These are phyloP conservation scores for Entonaema liquescens DNA, from an alignment of 495 filamentous ascomycete species.

Conservation along the genomic window DNA sequence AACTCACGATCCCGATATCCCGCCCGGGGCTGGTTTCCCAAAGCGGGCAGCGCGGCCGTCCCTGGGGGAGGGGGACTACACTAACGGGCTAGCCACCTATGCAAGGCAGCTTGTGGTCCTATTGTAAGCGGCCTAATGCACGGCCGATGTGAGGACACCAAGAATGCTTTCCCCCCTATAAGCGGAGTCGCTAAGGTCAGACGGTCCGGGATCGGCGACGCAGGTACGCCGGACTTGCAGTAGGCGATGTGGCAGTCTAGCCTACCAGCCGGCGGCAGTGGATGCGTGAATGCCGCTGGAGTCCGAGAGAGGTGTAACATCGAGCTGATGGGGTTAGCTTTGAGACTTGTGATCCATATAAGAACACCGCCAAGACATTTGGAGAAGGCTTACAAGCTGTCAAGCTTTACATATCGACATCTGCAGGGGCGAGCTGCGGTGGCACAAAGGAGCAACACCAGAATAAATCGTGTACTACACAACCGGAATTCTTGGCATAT, in stretches of 20 bases:
- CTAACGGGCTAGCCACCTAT: constrained; percentile 15
- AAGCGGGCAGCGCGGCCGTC: constrained; percentile 28
- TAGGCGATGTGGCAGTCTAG: constrained; percentile 21
- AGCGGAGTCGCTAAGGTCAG: constrained; percentile 4
- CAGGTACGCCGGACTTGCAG: constrained; percentile 36
- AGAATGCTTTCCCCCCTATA: constrained; percentile 12
- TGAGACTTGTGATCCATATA: constrained; percentile 18
- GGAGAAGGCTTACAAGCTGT: constrained; percentile 9
- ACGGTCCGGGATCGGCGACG: constrained; percentile 34
- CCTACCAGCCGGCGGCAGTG: constrained; percentile 37
- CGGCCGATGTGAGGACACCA: constrained; percentile 9
- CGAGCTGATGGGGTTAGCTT: constrained; percentile 8
- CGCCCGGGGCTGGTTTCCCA: constrained; percentile 37
- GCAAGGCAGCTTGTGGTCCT: constrained; percentile 15
- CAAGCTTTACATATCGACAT: constrained; percentile 23
- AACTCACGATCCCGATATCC: constrained; percentile 36
- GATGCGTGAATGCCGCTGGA: constrained; percentile 23
- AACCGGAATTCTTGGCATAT: background rate
- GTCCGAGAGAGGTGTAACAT: constrained; percentile 3
- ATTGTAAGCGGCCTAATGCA: constrained; percentile 21
- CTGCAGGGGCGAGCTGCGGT: constrained; percentile 6
- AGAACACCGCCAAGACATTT: constrained; percentile 23
- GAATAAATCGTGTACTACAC: background rate
- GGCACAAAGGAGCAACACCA: background rate
- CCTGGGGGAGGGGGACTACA: constrained; percentile 9